phyloP scores from a whole-genome alignment of 306 rosid species.

The Gleditsia sinensis region DNA sequence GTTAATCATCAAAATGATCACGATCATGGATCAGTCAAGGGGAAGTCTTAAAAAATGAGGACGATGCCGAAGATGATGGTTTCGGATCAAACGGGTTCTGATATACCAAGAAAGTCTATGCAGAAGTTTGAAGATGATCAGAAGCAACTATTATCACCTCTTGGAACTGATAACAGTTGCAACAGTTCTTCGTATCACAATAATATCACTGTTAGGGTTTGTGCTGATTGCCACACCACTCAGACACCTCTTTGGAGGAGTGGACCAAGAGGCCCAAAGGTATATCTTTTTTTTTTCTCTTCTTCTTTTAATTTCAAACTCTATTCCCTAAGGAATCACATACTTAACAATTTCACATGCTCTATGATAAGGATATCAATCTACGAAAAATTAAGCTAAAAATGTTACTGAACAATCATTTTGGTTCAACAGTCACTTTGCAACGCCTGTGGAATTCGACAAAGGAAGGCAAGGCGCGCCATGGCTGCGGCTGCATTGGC shows the following conservation, averaged over 20 bases:
- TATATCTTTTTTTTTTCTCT: slow-evolving; percentile 25
- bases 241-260: slow-evolving; percentile 97
- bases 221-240: slow-evolving; percentile 82
- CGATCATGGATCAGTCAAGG: slow-evolving; percentile 49
- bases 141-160: slow-evolving; percentile 29
- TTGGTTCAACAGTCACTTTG: slow-evolving; percentile 65
- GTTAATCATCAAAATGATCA: slow-evolving; percentile 3
- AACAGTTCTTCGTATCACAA: slow-evolving; percentile 36
- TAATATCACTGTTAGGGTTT: slow-evolving; percentile 59
- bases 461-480: slow-evolving; percentile 86
- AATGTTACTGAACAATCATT: no score
- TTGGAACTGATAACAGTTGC: slow-evolving; percentile 27
- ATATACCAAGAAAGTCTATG: slow-evolving; percentile 13
- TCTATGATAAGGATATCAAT: background rate
- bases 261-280: slow-evolving; percentile 97
- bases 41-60: slow-evolving; percentile 69
- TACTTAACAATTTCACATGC: background rate
- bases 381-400: background rate
- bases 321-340: background rate
- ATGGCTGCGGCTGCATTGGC: slow-evolving; percentile 55
- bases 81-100: slow-evolving; percentile 34
- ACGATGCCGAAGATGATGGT: slow-evolving; percentile 49
- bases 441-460: slow-evolving; percentile 93
- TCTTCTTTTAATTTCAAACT: background rate
- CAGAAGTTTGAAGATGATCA: slow-evolving; percentile 44